Evolutionary conservation across 2,329 filamentous ascomycete species (phyloP).

Genomic region (Aspergillus vadensis): DNA sequence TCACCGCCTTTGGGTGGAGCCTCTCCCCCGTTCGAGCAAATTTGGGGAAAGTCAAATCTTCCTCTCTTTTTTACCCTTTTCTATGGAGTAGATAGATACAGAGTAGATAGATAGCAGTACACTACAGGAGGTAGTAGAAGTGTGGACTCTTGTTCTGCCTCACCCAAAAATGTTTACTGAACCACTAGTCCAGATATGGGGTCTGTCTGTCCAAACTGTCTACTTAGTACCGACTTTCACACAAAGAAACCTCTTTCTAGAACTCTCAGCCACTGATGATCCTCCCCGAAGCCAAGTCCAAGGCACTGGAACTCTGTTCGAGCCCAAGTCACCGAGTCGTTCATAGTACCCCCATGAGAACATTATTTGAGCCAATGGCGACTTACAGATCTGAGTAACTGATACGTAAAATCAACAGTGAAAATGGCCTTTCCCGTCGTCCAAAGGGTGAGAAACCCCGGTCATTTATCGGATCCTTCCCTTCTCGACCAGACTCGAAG

Average conservation of each 20-base stretch:
- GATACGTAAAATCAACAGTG: background rate
- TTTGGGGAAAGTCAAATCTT: slow-evolving; percentile 3
- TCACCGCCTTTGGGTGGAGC: slow-evolving; percentile 24
- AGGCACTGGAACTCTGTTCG: background rate
- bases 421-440: background rate
- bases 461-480: background rate
- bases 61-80: background rate
- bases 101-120: too few relatives aligned
- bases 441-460: background rate
- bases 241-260: background rate
- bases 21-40: background rate
- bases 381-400: background rate
- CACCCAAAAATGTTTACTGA: background rate
- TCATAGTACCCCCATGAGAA: background rate
- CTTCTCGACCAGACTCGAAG: background rate
- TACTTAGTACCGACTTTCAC: background rate
- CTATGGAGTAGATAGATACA: too few relatives aligned
- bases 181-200: too few relatives aligned
- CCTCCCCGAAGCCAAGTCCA: background rate
- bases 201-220: too few relatives aligned
- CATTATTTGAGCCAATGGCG: background rate
- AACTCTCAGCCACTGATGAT: background rate
- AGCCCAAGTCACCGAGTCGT: background rate
- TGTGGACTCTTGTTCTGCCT: background rate
- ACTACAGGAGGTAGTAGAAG: too few relatives aligned